A percentile compares a stretch with the other conserved stretches of the same genome.
phyloP scores from a whole-genome alignment of 805 yeast genomes.

The Candida stauntonica region DNA sequence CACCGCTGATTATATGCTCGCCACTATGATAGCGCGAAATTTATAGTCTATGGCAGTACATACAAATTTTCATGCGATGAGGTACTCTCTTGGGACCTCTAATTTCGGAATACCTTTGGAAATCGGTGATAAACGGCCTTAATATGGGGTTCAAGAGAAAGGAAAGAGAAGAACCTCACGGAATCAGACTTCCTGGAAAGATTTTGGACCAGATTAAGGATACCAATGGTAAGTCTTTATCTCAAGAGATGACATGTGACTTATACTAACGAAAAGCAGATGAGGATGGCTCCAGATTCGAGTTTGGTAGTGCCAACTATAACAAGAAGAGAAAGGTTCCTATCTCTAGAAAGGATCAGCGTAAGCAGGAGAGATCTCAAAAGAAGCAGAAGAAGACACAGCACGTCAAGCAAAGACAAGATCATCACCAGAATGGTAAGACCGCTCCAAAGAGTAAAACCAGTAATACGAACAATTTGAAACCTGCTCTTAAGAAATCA shows the following conservation, averaged over 20 bases:
- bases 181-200: constrained; percentile 52
- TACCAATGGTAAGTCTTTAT: constrained; percentile 10
- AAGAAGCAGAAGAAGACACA: constrained; percentile 30
- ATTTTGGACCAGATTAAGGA: constrained; percentile 48
- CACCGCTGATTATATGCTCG: too few species aligned
- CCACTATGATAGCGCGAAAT: too few species aligned
- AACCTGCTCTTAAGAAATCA: not conserved
- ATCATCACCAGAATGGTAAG: too few species aligned
- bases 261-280: constrained; percentile 23
- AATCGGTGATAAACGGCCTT: too few species aligned
- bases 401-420: constrained; percentile 7
- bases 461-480: too few species aligned
- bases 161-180: constrained; percentile 30
- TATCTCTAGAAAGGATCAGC: constrained; percentile 37
- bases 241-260: constrained; percentile 1
- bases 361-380: constrained; percentile 36
- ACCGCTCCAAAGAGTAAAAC: too few species aligned
- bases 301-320: constrained; percentile 24
- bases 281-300: constrained; percentile 36
- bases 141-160: constrained; percentile 12
- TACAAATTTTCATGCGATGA: not conserved
- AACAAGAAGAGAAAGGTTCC: constrained; percentile 32
- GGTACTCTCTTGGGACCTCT: too few species aligned
- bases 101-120: too few species aligned
- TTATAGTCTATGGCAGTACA: not conserved